Evolutionary conservation across 805 yeast genomes (phyloP).

Genomic region (Candida morakotiae): DNA sequence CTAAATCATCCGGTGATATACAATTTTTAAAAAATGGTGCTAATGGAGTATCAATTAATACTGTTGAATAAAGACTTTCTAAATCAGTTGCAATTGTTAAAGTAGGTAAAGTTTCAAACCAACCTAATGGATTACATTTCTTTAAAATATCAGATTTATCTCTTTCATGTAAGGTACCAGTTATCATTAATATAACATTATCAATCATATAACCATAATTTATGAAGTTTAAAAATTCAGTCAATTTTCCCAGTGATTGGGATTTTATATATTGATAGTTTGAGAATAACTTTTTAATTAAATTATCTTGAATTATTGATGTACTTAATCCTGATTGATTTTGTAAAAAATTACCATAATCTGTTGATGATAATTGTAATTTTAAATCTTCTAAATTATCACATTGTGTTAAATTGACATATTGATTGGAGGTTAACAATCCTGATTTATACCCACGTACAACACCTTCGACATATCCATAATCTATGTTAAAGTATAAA

Average conservation of each 20-base stretch:
- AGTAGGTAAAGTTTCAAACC: conserved; percentile 98
- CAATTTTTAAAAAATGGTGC: conserved; percentile 95
- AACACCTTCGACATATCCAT: conserved; percentile 90
- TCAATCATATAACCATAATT: conserved; percentile 98
- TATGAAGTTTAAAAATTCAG: conserved; percentile 85
- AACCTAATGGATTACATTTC: conserved; percentile 95
- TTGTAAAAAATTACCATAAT: conserved; percentile 86
- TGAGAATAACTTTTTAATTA: conserved; percentile 67
- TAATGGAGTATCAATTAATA: conserved; percentile 91
- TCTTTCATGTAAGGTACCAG: conserved; percentile 94
- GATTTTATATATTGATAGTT: conserved; percentile 84
- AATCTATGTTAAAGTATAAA: conserved; percentile 80
- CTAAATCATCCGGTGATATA: conserved; percentile 81
- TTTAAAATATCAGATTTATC: conserved; percentile 83
- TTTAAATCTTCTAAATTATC: conserved; percentile 92
- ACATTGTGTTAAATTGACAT: conserved; percentile 91
- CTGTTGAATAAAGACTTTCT: conserved; percentile 88
- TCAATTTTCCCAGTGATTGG: conserved; percentile 76
- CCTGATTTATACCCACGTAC: conserved; percentile 94
- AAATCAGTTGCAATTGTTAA: conserved; percentile 91
- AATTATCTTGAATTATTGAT: conserved; percentile 75
- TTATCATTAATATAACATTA: conserved; percentile 90
- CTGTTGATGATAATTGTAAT: conserved; percentile 91
- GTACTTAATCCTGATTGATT: conserved; percentile 81
- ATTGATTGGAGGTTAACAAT: conserved; percentile 70